A percentile compares a stretch with the other conserved stretches of the same genome.
These are phyloP conservation scores for Pulveroboletus sp. DNA, from an alignment of 768 basidiomycete species.

Conservation along the genomic window DNA sequence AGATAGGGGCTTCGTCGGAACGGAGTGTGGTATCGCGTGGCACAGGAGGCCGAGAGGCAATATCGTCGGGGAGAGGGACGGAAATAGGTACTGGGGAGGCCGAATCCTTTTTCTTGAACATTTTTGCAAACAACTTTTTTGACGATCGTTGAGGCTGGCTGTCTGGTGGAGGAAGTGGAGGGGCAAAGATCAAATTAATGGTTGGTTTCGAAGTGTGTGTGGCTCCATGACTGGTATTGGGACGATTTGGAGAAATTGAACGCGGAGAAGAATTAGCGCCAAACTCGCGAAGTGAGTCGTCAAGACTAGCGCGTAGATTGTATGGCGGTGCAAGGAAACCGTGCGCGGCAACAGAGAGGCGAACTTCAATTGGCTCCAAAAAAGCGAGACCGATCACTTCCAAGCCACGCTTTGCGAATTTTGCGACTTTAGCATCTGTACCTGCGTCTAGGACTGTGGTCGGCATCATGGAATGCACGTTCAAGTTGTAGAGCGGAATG, in stretches of 20 bases:
- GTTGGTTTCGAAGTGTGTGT: conserved; percentile 3
- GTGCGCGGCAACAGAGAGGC: conserved; percentile 29
- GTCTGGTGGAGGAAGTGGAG: conserved; percentile 14
- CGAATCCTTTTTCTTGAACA: conserved; percentile 61
- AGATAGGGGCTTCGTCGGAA: conserved; percentile 16
- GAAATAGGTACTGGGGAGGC: conserved; percentile 18
- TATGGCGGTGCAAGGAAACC: conserved; percentile 6
- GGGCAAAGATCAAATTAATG: conserved; percentile 16
- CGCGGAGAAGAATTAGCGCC: conserved; percentile 12
- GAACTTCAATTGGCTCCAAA: conserved; percentile 81
- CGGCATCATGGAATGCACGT: conserved; percentile 84
- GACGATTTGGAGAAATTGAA: conserved; percentile 9
- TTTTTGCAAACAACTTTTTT: conserved; percentile 62
- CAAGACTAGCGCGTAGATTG: conserved; percentile 31
- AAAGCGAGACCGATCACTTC: conserved; percentile 76
- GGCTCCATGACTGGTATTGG: conserved; percentile 1
- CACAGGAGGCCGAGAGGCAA: conserved; percentile 17
- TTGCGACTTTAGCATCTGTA: conserved; percentile 82
- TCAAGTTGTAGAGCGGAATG: conserved; percentile 83
- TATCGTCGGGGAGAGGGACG: conserved; percentile 27
- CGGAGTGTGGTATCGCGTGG: conserved; percentile 4
- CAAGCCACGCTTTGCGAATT: conserved; percentile 67
- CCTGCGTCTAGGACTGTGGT: conserved; percentile 87
- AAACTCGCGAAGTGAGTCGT: conserved; percentile 21
- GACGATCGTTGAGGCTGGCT: conserved; percentile 39